Evolutionary conservation across 768 basidiomycete species (phyloP), one percentile per base, ranked within the genome.

Genomic region (Pisolithus tinctorius): DNA sequence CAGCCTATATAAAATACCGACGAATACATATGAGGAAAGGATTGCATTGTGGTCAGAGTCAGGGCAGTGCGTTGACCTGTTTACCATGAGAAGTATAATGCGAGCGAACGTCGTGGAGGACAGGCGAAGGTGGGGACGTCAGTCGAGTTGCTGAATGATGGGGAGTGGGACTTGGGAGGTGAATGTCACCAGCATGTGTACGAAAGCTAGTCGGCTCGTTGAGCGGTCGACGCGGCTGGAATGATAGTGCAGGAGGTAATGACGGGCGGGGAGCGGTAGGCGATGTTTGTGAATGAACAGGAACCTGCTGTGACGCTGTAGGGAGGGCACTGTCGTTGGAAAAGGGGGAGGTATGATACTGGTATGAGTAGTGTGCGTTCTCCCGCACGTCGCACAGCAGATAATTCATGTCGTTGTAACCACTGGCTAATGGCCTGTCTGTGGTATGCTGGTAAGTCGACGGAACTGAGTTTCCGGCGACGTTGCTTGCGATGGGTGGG

Each of bases 161-260:
- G 31, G 75, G 74, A 11, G 69, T 57, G 26, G 76, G 73, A 54
- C 74, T 73, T 11, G 75, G 71, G 51, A 77, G 74, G 62, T 77
- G 79, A 52, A 76, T 75, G 55, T 75, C 75, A 53, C 77, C 73
- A 29, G 70, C 71, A 46, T 76, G 67, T 36, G 77, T 68, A 50
- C 68, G 69, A 63, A 74, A 80, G 16, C 72, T 72, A 56, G 79
- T 79, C 23, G 81, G 74, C 44, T 83, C 83, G 29, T 79, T 80
- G 47, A 78, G 69, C 37, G 81, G 73, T 47, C 83, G 76, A 54
- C 82, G 74, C 56, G 79, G 80, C 38, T 74, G 73, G 60, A 77
- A 84, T 13, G 78, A 67, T 51, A 77, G 57, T 39, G 76, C 61
- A 48, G 79, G 75, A 6, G 73, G 72, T 31, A 74, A 66, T 38